Base-by-base conservation (phyloP, 257 asterid species). In the Solanum pinnatisectum region DNA sequence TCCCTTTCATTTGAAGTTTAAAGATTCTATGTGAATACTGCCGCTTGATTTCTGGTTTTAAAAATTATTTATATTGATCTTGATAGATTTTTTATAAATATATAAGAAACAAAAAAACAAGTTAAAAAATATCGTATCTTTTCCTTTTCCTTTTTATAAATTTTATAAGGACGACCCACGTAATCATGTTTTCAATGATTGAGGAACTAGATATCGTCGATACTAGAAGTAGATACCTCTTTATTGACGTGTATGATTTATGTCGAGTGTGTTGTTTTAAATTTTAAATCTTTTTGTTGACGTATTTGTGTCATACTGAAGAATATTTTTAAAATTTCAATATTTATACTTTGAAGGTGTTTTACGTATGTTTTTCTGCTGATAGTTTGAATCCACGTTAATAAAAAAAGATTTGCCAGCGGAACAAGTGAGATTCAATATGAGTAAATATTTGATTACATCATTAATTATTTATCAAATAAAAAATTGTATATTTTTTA, bases 261-360 rank as follows among this genome's bases (percentile, higher is more conserved):
- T 56, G 5, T 56, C 0, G 12, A 22, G 1, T 8, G 12, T 8
- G 1, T 20, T 20, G 0, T 59, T 59, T 59, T 7, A 0, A 22
- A 20, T 23, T 63, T 63, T 23, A 63, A 23, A 10, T 63, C 1
- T 63, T n/a, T 63, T 23, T 5, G 0, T n/a, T 10, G 1, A 63
- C 1, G 0, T n/a, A n/a, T 10, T 4, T n/a, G 32, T 25, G 0
- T 63, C 7, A 4, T 63, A n/a, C 8, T 4, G 0, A 63, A 56
- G 7, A 23, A n/a, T 63, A 63, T 0, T n/a, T 10, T n/a, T n/a
- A 63, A 0, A 63, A 63, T 63, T n/a, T n/a, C 30, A 63, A 63
- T 63, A 63, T n/a, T 1, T n/a, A n/a, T 63, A 10, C 0, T 11
- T 4, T 63, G 1, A 63, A 63, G 32, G 33, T 63, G 33, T 10